phyloP scores from a whole-genome alignment of 306 rosid species.

The Purshia tridentata region DNA sequence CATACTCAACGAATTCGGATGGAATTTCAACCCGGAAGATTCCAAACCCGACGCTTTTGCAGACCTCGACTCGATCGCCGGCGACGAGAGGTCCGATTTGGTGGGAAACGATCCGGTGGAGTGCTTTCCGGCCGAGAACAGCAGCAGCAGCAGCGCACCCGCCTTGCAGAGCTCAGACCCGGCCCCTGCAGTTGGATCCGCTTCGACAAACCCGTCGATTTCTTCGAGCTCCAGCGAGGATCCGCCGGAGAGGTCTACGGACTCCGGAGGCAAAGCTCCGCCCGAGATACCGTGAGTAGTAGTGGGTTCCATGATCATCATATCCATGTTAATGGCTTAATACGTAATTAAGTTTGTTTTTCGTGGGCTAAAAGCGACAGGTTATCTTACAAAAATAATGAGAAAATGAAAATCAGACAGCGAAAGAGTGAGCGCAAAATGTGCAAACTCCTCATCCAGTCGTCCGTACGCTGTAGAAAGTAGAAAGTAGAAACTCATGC shows the following conservation, averaged over 20 bases:
- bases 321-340: slow-evolving; percentile 11
- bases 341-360: slow-evolving; percentile 30
- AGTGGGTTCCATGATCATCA: slow-evolving; percentile 22
- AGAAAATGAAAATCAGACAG: neutral
- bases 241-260: slow-evolving; percentile 65
- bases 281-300: slow-evolving; percentile 81
- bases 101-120: slow-evolving; percentile 19
- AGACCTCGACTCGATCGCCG: slow-evolving; percentile 34
- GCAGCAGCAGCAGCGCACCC: slow-evolving; percentile 8
- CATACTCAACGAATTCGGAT: slow-evolving; percentile 67
- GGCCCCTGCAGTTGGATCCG: slow-evolving; percentile 29
- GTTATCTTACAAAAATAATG: neutral
- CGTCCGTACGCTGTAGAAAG: slow-evolving; percentile 44
- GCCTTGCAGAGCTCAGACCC: slow-evolving; percentile 26
- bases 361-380: slow-evolving; percentile 15
- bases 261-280: slow-evolving; percentile 57
- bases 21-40: slow-evolving; percentile 50
- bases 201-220: slow-evolving; percentile 57
- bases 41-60: neutral
- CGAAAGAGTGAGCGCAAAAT: neutral
- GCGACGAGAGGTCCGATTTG: slow-evolving; percentile 29
- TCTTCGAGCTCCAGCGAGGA: slow-evolving; percentile 90
- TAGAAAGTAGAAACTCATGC: neutral
- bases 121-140: neutral
- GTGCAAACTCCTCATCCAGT: slow-evolving; percentile 13